phyloP scores from a whole-genome alignment of 805 yeast genomes.

The Metschnikowia orientalis region DNA sequence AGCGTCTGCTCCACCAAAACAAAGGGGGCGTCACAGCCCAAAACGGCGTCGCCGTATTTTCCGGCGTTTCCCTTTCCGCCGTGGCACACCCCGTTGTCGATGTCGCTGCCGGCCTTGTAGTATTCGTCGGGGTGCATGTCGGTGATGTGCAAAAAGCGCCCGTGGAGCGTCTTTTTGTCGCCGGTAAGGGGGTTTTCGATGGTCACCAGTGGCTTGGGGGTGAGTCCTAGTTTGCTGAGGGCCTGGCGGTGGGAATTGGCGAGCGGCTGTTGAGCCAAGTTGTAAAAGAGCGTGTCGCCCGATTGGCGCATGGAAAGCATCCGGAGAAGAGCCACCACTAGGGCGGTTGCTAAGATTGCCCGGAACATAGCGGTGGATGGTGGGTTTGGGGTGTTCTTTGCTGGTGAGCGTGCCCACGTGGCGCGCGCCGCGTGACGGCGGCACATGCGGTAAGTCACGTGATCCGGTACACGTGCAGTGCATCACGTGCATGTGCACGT shows the following conservation, averaged over 20 bases:
- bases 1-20: conserved; percentile 57
- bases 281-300: no score
- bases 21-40: conserved; percentile 77
- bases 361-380: conserved; percentile 4
- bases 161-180: conserved; percentile 45
- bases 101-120: conserved; percentile 49
- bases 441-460: background rate
- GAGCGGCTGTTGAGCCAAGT: no score
- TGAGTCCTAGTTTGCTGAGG: conserved; percentile 26
- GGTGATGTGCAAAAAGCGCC: conserved; percentile 80
- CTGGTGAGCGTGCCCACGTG: background rate
- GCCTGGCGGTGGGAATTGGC: background rate
- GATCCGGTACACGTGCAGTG: no score
- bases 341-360: conserved; percentile 2
- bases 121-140: conserved; percentile 82
- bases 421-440: background rate
- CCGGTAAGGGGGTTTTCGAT: conserved; percentile 18
- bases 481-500: no score
- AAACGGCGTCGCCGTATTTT: conserved; percentile 66
- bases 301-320: background rate
- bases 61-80: conserved; percentile 52
- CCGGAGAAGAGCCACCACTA: conserved; percentile 1
- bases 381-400: no score
- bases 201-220: conserved; percentile 28
- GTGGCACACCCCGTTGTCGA: conserved; percentile 53